A percentile compares a stretch with the other conserved stretches of the same genome.
Evolutionary conservation across 768 basidiomycete species (phyloP).

Genomic region (Leucocoprinus birnbaumii): DNA sequence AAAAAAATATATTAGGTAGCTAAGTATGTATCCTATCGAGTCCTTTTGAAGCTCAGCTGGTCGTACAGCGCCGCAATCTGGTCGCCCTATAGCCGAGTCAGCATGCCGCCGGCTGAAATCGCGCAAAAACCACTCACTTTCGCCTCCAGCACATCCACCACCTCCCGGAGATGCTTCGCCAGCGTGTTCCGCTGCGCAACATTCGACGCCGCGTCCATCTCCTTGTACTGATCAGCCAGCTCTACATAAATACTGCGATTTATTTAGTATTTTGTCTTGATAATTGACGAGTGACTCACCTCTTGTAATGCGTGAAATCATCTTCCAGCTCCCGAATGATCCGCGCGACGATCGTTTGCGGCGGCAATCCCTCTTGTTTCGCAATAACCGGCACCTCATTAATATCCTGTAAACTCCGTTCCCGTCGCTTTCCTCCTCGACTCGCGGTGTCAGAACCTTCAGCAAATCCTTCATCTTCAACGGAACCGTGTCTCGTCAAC

Average conservation of each 20-base stretch:
- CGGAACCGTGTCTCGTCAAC: conserved; percentile 3
- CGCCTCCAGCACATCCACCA: conserved; percentile 88
- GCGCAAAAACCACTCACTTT: conserved; percentile 53
- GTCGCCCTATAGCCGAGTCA: conserved; percentile 59
- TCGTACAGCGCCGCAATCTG: conserved; percentile 93
- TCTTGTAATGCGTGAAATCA: conserved; percentile 93
- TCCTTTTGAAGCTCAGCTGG: conserved; percentile 60
- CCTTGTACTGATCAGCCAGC: conserved; percentile 89
- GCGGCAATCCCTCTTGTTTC: conserved; percentile 52
- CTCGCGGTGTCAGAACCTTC: conserved; percentile 37
- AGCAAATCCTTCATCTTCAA: conserved; percentile 43
- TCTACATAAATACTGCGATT: conserved; percentile 80
- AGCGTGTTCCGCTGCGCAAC: conserved; percentile 81
- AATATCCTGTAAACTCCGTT: conserved; percentile 24
- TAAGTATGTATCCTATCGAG: neutral
- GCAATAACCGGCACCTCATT: conserved; percentile 28
- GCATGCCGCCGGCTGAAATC: neutral
- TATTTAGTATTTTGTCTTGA: conserved; percentile 2
- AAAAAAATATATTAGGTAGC: no score
- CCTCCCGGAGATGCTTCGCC: conserved; percentile 85
- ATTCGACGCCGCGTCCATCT: conserved; percentile 82
- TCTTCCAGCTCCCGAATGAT: conserved; percentile 90
- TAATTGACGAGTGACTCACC: conserved; percentile 45
- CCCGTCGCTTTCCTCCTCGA: conserved; percentile 30
- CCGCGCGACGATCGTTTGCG: conserved; percentile 82